Conservation (phyloP, 495 filamentous ascomycete species). For the Sporormia fimetaria region DNA sequence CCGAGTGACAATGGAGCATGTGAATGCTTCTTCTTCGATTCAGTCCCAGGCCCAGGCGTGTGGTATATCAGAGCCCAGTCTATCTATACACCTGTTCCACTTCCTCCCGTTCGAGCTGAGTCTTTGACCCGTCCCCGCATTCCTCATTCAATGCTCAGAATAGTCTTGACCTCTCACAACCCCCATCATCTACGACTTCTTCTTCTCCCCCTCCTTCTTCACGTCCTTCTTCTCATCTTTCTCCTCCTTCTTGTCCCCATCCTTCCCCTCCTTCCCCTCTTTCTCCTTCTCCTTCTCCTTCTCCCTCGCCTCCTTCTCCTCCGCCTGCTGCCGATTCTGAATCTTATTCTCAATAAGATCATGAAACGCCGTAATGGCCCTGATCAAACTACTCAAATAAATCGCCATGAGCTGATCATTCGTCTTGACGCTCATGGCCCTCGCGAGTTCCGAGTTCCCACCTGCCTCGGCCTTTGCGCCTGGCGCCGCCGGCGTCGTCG, state of each 20-base stretch:
- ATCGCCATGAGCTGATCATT: slow-evolving; percentile 98
- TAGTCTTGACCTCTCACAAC: neutral
- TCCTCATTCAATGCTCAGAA: no score
- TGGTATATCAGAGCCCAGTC: no score
- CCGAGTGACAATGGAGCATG: no score
- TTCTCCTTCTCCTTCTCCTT: slow-evolving; percentile 51
- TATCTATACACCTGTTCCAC: no score
- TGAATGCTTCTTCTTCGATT: no score
- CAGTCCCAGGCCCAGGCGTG: no score
- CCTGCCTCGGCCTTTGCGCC: slow-evolving; percentile 37
- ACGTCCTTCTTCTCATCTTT: slow-evolving; percentile 48
- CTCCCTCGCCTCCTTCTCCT: slow-evolving; percentile 81
- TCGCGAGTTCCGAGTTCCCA: slow-evolving; percentile 70
- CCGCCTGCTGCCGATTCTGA: slow-evolving; percentile 92
- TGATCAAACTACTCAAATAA: slow-evolving; percentile 89
- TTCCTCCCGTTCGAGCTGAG: no score
- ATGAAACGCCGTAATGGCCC: slow-evolving; percentile 97
- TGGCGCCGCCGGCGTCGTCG: slow-evolving; percentile 39
- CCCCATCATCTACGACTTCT: slow-evolving; percentile 24
- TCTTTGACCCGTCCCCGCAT: neutral
- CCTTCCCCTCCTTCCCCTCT: slow-evolving; percentile 44
- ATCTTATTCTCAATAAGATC: slow-evolving; percentile 99
- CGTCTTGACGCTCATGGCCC: slow-evolving; percentile 97
- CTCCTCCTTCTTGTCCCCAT: slow-evolving; percentile 50
- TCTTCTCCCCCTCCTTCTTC: slow-evolving; percentile 48